These are phyloP conservation scores for Lecanicillium sp. DNA, from an alignment of 2,329 filamentous ascomycete species.

Conservation along the genomic window DNA sequence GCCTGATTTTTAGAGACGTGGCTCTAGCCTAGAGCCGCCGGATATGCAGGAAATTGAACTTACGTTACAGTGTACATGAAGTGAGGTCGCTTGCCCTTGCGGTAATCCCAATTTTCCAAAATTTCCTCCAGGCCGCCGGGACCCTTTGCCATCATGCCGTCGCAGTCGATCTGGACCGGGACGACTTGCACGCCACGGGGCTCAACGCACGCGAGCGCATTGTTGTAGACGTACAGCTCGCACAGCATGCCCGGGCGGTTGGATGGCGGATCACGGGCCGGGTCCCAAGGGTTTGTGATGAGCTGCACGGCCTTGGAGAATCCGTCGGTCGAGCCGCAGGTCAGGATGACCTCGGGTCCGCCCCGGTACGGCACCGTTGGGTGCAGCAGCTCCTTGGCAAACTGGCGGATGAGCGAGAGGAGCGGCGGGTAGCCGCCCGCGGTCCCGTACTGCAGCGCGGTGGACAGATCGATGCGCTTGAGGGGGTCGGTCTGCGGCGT, in stretches of 20 bases:
- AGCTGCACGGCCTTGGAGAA: conserved; percentile 72
- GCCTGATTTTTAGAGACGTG: no score
- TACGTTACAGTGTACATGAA: conserved; percentile 86
- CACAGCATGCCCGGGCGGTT: conserved; percentile 72
- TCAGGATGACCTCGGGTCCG: conserved; percentile 72
- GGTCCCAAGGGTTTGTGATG: conserved; percentile 69
- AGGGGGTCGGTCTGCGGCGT: conserved; percentile 50
- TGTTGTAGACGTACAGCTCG: conserved; percentile 78
- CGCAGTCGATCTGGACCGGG: conserved; percentile 67
- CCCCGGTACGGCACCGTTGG: conserved; percentile 72
- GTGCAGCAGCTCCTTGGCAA: conserved; percentile 69
- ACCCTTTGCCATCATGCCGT: conserved; percentile 73
- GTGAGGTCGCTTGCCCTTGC: conserved; percentile 69
- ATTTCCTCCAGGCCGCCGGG: conserved; percentile 71
- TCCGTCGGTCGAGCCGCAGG: conserved; percentile 79
- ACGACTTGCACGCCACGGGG: conserved; percentile 69
- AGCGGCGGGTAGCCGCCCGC: conserved; percentile 76
- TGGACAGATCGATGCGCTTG: conserved; percentile 71
- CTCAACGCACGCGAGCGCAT: conserved; percentile 59
- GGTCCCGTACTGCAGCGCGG: conserved; percentile 82
- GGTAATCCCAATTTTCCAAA: conserved; percentile 73
- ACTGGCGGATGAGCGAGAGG: conserved; percentile 70
- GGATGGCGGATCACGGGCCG: conserved; percentile 57
- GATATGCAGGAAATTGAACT: no score
- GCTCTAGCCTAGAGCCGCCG: no score